Evolutionary conservation across 2,329 filamentous ascomycete genomes (phyloP).

Genomic region (Hymenoscyphus infarciens): DNA sequence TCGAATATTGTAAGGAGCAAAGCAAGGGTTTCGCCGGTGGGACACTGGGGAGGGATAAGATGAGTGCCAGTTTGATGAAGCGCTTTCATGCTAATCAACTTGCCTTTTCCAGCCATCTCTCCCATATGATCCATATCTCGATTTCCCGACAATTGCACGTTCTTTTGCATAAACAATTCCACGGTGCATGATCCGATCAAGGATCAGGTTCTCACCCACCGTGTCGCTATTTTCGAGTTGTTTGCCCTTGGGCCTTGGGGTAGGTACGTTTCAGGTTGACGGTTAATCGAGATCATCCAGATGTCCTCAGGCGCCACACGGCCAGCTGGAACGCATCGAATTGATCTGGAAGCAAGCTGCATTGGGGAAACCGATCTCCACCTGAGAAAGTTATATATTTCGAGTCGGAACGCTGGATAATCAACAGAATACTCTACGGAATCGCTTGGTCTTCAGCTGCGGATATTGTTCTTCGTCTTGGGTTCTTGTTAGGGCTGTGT

Average conservation of each 20-base stretch:
- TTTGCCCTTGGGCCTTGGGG: background rate
- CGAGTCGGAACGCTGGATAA: background rate
- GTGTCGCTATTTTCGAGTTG: background rate
- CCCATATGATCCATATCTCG: no score
- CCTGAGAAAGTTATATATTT: background rate
- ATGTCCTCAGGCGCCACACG: background rate
- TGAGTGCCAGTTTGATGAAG: slow-evolving; percentile 13
- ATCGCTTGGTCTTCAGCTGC: background rate
- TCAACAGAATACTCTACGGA: background rate
- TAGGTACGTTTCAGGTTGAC: background rate
- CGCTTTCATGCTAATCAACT: slow-evolving; percentile 10
- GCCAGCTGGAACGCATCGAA: background rate
- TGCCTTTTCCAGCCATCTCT: background rate
- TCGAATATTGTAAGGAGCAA: background rate
- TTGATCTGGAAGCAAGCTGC: slow-evolving; percentile 2
- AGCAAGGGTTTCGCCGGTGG: background rate
- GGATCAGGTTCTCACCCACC: no score
- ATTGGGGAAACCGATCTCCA: background rate
- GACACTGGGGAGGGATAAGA: background rate
- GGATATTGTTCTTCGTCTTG: background rate
- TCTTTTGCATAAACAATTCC: no score
- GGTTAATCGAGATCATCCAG: background rate
- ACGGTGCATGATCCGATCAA: no score
- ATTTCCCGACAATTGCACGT: no score
- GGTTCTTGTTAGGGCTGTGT: background rate